phyloP scores from a whole-genome alignment of 2,329 filamentous ascomycete genomes.

The Beauveria pseudobassiana region DNA sequence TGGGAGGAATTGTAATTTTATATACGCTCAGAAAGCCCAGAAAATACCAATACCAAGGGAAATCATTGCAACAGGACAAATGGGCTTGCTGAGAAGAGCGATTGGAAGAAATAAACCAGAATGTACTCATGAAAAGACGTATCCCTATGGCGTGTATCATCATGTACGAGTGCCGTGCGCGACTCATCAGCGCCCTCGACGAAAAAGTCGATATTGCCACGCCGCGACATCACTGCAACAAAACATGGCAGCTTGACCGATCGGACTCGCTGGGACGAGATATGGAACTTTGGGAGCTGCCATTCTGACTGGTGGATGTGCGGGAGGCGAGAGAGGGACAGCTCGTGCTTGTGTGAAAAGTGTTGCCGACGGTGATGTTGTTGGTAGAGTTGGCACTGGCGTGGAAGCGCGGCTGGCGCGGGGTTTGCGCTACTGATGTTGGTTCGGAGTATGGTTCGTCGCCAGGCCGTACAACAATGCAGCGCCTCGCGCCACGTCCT shows the following conservation, averaged over 20 bases:
- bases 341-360: background rate
- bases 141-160: background rate
- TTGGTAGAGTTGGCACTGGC: background rate
- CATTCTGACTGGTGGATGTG: background rate
- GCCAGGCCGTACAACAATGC: conserved; percentile 21
- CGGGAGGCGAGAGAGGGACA: background rate
- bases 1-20: conserved; percentile 8
- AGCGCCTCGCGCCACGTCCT: conserved; percentile 19
- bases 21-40: background rate
- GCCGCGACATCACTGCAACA: background rate
- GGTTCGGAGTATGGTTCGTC: conserved; percentile 18
- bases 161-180: background rate
- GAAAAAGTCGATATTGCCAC: background rate
- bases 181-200: background rate
- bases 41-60: conserved; percentile 4
- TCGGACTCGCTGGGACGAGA: background rate
- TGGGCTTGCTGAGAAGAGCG: background rate
- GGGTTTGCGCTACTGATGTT: background rate
- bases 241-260: background rate
- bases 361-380: background rate
- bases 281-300: background rate
- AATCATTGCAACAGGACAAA: conserved; percentile 1
- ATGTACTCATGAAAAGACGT: background rate
- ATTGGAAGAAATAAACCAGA: background rate
- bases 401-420: background rate